Conservation (phyloP, 805 yeast genomes). For the Suhomyces emberorum region DNA sequence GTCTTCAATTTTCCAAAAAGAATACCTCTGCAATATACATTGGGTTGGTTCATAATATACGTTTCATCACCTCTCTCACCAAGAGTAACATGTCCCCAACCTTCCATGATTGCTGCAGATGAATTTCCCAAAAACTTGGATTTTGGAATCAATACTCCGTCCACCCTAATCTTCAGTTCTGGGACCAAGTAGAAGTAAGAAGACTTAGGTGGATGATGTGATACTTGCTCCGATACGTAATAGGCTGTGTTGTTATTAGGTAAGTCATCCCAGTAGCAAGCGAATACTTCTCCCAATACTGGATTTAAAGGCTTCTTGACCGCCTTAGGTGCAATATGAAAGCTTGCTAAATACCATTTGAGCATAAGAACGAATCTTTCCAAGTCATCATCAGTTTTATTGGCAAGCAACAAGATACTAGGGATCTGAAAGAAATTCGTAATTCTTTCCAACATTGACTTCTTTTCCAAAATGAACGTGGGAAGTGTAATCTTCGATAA, state of each 20-base stretch:
- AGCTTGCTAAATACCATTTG: conserved; percentile 89
- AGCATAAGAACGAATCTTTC: conserved; percentile 72
- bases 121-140: conserved; percentile 92
- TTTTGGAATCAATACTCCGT: conserved; percentile 84
- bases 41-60: conserved; percentile 90
- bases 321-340: conserved; percentile 99
- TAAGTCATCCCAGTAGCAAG: conserved; percentile 89
- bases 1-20: conserved; percentile 84
- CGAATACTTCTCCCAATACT: conserved; percentile 84
- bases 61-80: conserved; percentile 63
- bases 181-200: conserved; percentile 89
- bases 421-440: conserved; percentile 87
- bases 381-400: conserved; percentile 51
- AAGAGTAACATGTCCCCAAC: conserved; percentile 68
- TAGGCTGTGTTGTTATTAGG: conserved; percentile 65
- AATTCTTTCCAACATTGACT: conserved; percentile 93
- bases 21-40: conserved; percentile 91
- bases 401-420: conserved; percentile 67
- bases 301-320: conserved; percentile 97
- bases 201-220: conserved; percentile 98
- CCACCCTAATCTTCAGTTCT: conserved; percentile 73
- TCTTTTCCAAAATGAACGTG: conserved; percentile 90
- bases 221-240: conserved; percentile 90
- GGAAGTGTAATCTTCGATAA: conserved; percentile 89
- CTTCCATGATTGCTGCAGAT: conserved; percentile 97